Percentiles rank a stretch among this genome's conserved stretches.
Evolutionary conservation across 2,329 filamentous ascomycete species (phyloP).

Genomic region (Microsporum canis): DNA sequence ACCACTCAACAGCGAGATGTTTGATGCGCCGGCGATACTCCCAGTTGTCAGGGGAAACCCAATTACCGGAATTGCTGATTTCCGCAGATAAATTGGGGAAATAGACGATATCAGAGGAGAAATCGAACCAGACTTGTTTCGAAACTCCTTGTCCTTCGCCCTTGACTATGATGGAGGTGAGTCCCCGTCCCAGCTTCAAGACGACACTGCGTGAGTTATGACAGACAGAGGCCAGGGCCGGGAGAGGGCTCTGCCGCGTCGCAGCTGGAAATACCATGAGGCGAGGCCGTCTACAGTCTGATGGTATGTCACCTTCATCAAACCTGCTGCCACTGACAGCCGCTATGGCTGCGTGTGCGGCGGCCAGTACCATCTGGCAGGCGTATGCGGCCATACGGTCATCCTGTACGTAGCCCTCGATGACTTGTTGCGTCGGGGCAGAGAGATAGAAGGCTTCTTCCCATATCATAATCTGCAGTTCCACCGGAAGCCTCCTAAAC

Average conservation of each 20-base stretch:
- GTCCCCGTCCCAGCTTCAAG: too few relatives aligned
- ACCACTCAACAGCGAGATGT: not conserved
- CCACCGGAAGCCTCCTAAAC: not conserved
- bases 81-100: not conserved
- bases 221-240: too few relatives aligned
- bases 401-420: not conserved
- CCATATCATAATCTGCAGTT: not conserved
- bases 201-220: too few relatives aligned
- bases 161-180: not conserved
- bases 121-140: not conserved
- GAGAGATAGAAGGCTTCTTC: not conserved
- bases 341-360: too few relatives aligned
- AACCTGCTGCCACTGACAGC: not conserved
- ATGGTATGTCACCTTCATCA: not conserved
- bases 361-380: not conserved
- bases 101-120: not conserved
- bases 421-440: not conserved
- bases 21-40: not conserved
- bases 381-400: not conserved
- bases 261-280: too few relatives aligned
- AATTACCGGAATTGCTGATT: not conserved
- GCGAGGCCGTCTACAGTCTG: not conserved
- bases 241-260: too few relatives aligned
- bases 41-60: not conserved
- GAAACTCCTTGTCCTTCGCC: not conserved